Conservation (phyloP, 768 basidiomycete species). For the Russula emetica region DNA sequence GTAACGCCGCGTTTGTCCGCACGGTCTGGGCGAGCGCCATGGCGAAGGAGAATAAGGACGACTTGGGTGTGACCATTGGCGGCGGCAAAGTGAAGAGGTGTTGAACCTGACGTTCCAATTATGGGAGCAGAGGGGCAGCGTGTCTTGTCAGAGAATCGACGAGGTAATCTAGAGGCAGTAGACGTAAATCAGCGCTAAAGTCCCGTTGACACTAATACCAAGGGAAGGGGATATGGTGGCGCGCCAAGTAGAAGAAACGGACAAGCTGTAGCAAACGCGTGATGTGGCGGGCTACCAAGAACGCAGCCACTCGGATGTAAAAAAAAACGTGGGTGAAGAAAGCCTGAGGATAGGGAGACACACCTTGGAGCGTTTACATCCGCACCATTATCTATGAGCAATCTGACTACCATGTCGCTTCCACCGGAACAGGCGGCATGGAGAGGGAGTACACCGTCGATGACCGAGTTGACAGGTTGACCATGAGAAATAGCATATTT, state of each 20-base stretch:
- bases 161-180: slow-evolving; percentile 50
- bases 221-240: slow-evolving; percentile 7
- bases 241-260: background rate
- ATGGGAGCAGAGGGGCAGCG: slow-evolving; percentile 65
- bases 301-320: background rate
- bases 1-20: slow-evolving; percentile 91
- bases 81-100: slow-evolving; percentile 94
- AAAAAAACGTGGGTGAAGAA: background rate
- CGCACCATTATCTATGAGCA: slow-evolving; percentile 91
- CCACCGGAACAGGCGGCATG: slow-evolving; percentile 94
- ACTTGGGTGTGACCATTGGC: slow-evolving; percentile 86
- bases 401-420: slow-evolving; percentile 78
- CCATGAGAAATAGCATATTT: slow-evolving; percentile 91
- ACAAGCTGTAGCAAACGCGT: background rate
- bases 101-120: slow-evolving; percentile 81
- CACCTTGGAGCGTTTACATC: slow-evolving; percentile 95
- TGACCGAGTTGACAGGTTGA: slow-evolving; percentile 93
- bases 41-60: slow-evolving; percentile 73
- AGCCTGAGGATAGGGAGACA: slow-evolving; percentile 29
- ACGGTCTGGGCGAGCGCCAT: slow-evolving; percentile 76
- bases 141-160: slow-evolving; percentile 68
- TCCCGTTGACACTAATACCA: background rate
- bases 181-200: background rate
- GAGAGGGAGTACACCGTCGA: slow-evolving; percentile 94
- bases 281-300: background rate